Conservation (phyloP, 129 eudicot genomes). For the Deinandra increscens region DNA sequence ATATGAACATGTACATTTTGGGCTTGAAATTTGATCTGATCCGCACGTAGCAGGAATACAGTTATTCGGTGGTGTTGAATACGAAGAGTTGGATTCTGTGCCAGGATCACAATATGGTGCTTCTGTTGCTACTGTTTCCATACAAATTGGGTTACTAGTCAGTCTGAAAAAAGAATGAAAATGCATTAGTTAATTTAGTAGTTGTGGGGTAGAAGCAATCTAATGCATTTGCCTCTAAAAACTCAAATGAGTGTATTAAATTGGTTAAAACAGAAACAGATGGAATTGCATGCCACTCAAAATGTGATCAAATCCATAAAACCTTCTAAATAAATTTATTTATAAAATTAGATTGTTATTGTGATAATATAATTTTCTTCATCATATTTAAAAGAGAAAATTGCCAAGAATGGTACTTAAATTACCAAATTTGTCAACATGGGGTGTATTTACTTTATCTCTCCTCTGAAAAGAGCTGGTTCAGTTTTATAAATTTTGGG, state of each 20-base stretch:
- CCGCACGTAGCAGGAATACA: conserved; percentile 50
- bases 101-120: conserved; percentile 39
- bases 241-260: background rate
- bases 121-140: conserved; percentile 29
- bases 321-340: background rate
- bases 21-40: conserved; percentile 46
- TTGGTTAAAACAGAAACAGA: background rate
- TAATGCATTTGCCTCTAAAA: background rate
- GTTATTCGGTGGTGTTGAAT: conserved; percentile 46
- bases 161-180: conserved; percentile 46
- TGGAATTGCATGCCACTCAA: background rate
- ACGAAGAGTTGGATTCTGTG: conserved; percentile 38
- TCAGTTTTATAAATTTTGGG: background rate
- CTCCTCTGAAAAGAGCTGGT: background rate
- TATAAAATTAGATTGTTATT: background rate
- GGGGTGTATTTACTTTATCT: background rate
- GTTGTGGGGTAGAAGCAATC: background rate
- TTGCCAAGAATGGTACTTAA: background rate
- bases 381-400: no score
- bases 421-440: background rate
- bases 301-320: background rate
- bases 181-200: conserved; percentile 2
- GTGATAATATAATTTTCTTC: background rate
- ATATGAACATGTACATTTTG: conserved; percentile 67
- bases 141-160: conserved; percentile 50